Conservation (phyloP, 2,329 filamentous ascomycete genomes). For the Zymoseptoria passerinii region DNA sequence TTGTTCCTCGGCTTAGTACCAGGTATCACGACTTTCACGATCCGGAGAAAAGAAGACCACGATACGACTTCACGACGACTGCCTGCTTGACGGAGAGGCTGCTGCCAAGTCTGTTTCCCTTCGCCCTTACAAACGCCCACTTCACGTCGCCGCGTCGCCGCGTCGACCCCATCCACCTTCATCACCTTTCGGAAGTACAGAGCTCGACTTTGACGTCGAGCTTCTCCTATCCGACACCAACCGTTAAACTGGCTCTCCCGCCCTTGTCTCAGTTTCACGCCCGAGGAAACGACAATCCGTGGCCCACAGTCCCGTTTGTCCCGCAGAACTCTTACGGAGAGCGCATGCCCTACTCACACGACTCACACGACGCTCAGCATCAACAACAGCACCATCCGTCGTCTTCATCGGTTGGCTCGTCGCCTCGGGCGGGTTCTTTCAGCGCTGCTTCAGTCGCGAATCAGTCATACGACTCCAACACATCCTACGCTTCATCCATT, state of each 20-base stretch:
- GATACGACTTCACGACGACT: background rate
- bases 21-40: background rate
- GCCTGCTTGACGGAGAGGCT: background rate
- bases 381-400: constrained; percentile 51
- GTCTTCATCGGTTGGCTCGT: constrained; percentile 63
- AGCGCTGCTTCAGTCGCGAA: constrained; percentile 48
- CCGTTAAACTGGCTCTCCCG: constrained; percentile 91
- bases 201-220: constrained; percentile 15
- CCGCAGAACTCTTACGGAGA: constrained; percentile 63
- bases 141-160: background rate
- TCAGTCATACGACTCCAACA: constrained; percentile 42
- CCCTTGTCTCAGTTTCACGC: constrained; percentile 74
- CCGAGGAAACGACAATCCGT: constrained; percentile 65
- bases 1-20: background rate
- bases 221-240: constrained; percentile 26
- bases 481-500: constrained; percentile 49
- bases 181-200: background rate
- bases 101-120: background rate
- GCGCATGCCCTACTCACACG: constrained; percentile 48
- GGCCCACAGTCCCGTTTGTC: constrained; percentile 58
- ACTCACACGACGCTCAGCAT: constrained; percentile 14
- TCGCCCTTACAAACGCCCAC: background rate
- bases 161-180: background rate
- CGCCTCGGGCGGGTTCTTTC: constrained; percentile 68
- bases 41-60: background rate